phyloP scores from a whole-genome alignment of 352 stramenopile species.

The Globisporangium recalcitrans region DNA sequence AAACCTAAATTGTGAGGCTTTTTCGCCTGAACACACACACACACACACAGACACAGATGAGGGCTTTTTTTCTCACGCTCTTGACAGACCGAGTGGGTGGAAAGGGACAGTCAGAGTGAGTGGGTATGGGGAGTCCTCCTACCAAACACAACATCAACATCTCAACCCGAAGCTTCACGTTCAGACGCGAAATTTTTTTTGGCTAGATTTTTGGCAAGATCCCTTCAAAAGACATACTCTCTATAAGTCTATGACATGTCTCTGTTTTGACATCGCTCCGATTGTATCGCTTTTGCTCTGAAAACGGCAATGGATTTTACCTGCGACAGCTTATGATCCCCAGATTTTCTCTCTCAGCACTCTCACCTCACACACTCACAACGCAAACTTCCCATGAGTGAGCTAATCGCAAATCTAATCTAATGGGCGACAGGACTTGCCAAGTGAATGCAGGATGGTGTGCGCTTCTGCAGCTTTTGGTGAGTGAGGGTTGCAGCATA shows the following conservation, averaged over 20 bases:
- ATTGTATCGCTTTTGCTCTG: not conserved
- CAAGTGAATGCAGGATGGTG: not conserved
- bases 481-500: conserved; percentile 9
- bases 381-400: not conserved
- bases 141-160: conserved; percentile 1
- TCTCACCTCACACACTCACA: no score
- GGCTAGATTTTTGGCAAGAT: no score
- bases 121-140: conserved; percentile 7
- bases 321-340: not conserved
- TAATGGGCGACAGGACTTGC: conserved; percentile 14
- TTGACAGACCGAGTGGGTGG: conserved; percentile 5
- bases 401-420: not conserved
- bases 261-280: not conserved
- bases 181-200: no score
- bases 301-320: conserved; percentile 13
- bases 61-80: conserved; percentile 10
- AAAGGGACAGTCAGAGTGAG: not conserved
- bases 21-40: not conserved
- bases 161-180: no score
- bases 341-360: conserved; percentile 6
- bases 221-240: not conserved
- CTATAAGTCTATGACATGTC: not conserved
- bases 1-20: no score
- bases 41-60: not conserved
- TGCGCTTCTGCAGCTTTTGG: not conserved